Percentiles rank a stretch among this genome's conserved stretches.
Evolutionary conservation across 768 basidiomycete genomes (phyloP).

Genomic region (Pulveroboletus sp.): DNA sequence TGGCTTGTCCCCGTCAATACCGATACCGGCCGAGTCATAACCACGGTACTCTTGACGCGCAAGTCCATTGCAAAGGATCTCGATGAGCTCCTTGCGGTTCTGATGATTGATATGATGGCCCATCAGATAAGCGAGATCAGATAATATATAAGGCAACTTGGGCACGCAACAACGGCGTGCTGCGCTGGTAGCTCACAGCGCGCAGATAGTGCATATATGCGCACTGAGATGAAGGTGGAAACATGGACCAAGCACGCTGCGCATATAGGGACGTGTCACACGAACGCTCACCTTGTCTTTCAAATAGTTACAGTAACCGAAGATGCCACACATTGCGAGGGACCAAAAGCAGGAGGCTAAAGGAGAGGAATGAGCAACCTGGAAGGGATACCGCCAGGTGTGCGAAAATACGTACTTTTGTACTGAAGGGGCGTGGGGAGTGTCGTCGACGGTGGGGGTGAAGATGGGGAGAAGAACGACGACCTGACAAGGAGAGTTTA

Average conservation of each 20-base stretch:
- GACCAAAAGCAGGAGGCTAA: no score
- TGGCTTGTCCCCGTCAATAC: constrained; percentile 86
- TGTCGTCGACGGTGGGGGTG: constrained; percentile 13
- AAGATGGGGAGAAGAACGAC: constrained; percentile 23
- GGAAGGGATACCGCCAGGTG: not conserved
- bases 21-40: constrained; percentile 91
- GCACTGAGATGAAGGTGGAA: not conserved
- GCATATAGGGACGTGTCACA: not conserved
- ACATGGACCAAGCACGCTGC: not conserved
- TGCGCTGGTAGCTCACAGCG: not conserved
- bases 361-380: constrained; percentile 1
- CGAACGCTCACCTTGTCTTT: constrained; percentile 83
- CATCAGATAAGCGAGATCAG: constrained; percentile 11
- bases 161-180: not conserved
- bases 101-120: constrained; percentile 34
- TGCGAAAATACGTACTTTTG: constrained; percentile 8
- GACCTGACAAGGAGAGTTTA: constrained; percentile 18
- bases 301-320: constrained; percentile 91
- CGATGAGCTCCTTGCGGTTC: constrained; percentile 88
- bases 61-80: constrained; percentile 86
- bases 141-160: constrained; percentile 22
- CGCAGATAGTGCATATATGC: constrained; percentile 13
- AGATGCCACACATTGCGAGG: constrained; percentile 89
- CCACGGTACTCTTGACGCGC: constrained; percentile 97
- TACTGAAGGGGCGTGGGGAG: not conserved